Conservation (phyloP, 345 rosid species). For the Eucalyptus sp. region DNA sequence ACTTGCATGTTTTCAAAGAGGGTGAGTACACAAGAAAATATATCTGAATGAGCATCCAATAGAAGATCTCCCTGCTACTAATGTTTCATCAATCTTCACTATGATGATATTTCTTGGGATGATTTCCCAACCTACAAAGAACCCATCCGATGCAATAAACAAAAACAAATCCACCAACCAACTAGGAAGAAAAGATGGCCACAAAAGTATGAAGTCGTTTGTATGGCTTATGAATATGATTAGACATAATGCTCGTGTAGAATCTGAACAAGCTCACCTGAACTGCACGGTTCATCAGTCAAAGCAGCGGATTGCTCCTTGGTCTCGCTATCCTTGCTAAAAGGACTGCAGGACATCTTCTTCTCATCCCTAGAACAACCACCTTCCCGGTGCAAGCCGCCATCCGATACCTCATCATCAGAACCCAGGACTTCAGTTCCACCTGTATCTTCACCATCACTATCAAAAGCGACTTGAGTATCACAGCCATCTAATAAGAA, state of each 20-base stretch:
- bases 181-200: not conserved
- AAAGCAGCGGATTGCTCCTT: slow-evolving; percentile 1
- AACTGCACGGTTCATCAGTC: slow-evolving; percentile 1
- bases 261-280: slow-evolving; percentile 19
- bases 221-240: not conserved
- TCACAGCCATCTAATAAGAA: not conserved
- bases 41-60: not conserved
- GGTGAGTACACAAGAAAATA: not conserved
- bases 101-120: not conserved
- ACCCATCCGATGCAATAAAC: not conserved
- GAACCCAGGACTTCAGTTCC: slow-evolving; percentile 36
- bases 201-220: not conserved
- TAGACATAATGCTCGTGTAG: not conserved
- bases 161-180: not conserved
- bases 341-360: not conserved
- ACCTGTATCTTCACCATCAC: slow-evolving; percentile 36
- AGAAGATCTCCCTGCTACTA: not conserved
- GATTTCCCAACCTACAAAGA: not conserved
- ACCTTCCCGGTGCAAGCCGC: slow-evolving; percentile 1
- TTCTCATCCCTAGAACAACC: slow-evolving; percentile 4
- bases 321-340: not conserved
- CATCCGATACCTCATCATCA: slow-evolving; percentile 18
- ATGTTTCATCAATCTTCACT: not conserved
- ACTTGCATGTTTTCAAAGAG: not conserved
- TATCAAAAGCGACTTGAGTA: slow-evolving; percentile 4